Conservation (phyloP, 495 filamentous ascomycete species). For the Chaetomidium leptoderma region DNA sequence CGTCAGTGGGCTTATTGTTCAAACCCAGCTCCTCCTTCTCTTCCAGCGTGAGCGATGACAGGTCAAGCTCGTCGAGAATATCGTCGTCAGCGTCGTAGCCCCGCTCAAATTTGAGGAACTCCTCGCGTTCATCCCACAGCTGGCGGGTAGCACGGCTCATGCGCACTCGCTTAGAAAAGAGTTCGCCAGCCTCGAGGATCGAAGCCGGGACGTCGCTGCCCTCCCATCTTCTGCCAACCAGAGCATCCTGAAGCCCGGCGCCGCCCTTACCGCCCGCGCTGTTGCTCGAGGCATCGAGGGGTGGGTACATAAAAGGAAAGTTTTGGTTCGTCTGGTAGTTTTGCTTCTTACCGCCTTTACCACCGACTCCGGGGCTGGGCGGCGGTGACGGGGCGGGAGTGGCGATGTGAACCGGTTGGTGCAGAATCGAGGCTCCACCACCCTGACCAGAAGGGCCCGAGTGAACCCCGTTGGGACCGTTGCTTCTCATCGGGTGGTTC, state of each 20-base stretch:
- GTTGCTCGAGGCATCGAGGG: slow-evolving; percentile 75
- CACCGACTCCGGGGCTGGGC: slow-evolving; percentile 82
- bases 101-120: slow-evolving; percentile 83
- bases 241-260: slow-evolving; percentile 65
- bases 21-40: slow-evolving; percentile 42
- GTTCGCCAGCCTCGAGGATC: slow-evolving; percentile 89
- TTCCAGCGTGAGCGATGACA: slow-evolving; percentile 47
- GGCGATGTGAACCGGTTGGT: slow-evolving; percentile 95
- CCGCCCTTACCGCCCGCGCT: slow-evolving; percentile 80
- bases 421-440: slow-evolving; percentile 75
- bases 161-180: slow-evolving; percentile 83
- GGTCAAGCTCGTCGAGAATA: slow-evolving; percentile 46
- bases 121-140: slow-evolving; percentile 89
- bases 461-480: slow-evolving; percentile 46
- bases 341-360: slow-evolving; percentile 95
- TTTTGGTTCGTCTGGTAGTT: slow-evolving; percentile 99
- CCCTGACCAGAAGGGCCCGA: slow-evolving; percentile 45
- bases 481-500: slow-evolving; percentile 58
- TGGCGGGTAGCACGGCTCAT: slow-evolving; percentile 89
- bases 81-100: slow-evolving; percentile 60
- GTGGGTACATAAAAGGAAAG: slow-evolving; percentile 96
- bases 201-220: slow-evolving; percentile 87
- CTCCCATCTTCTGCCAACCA: slow-evolving; percentile 80
- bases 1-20: slow-evolving; percentile 31
- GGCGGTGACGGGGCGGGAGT: slow-evolving; percentile 97